Evolutionary conservation across 2,329 filamentous ascomycete genomes (phyloP), one percentile per base, ranked within the genome.

Genomic region (Akanthomyces uredinophilus): DNA sequence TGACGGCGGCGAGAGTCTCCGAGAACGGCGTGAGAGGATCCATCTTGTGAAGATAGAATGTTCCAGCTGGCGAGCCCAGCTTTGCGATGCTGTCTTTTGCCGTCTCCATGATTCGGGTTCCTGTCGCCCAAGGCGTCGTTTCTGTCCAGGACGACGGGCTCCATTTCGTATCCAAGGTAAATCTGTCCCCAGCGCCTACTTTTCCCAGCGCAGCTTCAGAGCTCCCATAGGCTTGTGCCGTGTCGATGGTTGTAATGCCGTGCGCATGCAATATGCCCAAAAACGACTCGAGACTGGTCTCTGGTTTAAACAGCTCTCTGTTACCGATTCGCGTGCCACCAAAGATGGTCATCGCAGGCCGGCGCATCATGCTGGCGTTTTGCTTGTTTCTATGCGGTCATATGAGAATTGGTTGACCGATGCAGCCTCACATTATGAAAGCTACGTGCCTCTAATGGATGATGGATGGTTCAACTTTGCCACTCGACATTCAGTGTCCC

Each of bases 141-240:
- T 59, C 57, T 3, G 54, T 63, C 60, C 54, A 65, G 20, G 64
- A 65, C n/a, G 43, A 47, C 29, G 64, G 64, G 27, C 64, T 65
- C 64, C 64, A 65, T 64, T 65, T 65, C 39, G 64, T 65, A 41
- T 65, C 64, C 52, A 65, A 37, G 10, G 56, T 52, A 46, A 65
- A 65, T 63, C 60, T 63, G 22, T 29, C n/a, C 1, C 64, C 64
- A 11, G 64, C 64, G 20, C 53, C n/a, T 11, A 64, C 39, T 49
- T 53, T 27, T 20, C 64, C 64, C 29, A 65, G 39, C 5, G 63
- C 58, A 44, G 41, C 52, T 39, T 65, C 60, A n/a, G 63, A 65
- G 22, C 63, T 65, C n/a, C 63, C 60, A 41, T 65, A 65, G 8
- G 53, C 56, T 32, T 65, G 64, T 18, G 64, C 64, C 20, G 64